phyloP scores from a whole-genome alignment of 305 asterid genomes.

The Vinca major region DNA sequence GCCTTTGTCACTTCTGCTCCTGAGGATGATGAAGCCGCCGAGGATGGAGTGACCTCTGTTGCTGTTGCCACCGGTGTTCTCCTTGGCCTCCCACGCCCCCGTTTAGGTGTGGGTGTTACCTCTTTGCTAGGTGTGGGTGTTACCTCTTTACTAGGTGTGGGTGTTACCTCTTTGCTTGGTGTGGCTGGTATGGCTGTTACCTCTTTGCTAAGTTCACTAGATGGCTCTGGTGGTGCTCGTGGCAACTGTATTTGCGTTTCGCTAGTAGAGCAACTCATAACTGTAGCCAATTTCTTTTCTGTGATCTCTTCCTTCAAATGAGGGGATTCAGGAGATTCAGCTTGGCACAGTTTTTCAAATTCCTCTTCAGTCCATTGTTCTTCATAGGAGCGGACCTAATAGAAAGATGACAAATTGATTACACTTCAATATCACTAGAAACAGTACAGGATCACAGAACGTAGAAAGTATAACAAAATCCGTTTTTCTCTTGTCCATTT shows the following conservation, averaged over 20 bases:
- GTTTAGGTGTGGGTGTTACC: slow-evolving; percentile 56
- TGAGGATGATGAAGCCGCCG: slow-evolving; percentile 32
- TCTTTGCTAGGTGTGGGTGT: slow-evolving; percentile 25
- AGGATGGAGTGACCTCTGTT: slow-evolving; percentile 25
- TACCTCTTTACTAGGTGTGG: no score
- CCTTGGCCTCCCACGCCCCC: slow-evolving; percentile 99
- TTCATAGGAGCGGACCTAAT: slow-evolving; percentile 91
- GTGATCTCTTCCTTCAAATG: slow-evolving; percentile 39
- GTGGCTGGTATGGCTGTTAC: slow-evolving; percentile 38
- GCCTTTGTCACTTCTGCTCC: slow-evolving; percentile 32
- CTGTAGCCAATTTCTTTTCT: slow-evolving; percentile 37
- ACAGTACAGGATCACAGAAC: slow-evolving; percentile 6
- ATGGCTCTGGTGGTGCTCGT: slow-evolving; percentile 23
- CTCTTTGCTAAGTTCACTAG: slow-evolving; percentile 35
- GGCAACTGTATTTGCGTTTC: slow-evolving; percentile 38
- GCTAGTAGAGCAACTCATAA: slow-evolving; percentile 29
- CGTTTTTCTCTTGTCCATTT: neutral
- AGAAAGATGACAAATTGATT: slow-evolving; percentile 8
- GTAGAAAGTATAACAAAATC: neutral
- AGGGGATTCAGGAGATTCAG: slow-evolving; percentile 75
- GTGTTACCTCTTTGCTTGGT: no score
- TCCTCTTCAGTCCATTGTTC: slow-evolving; percentile 99
- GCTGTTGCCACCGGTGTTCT: slow-evolving; percentile 29
- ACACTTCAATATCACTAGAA: neutral
- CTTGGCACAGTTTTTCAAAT: slow-evolving; percentile 89